Evolutionary conservation across 805 yeast species (phyloP), one percentile per base, ranked within the genome.

Genomic region (Candida hispaniensis): DNA sequence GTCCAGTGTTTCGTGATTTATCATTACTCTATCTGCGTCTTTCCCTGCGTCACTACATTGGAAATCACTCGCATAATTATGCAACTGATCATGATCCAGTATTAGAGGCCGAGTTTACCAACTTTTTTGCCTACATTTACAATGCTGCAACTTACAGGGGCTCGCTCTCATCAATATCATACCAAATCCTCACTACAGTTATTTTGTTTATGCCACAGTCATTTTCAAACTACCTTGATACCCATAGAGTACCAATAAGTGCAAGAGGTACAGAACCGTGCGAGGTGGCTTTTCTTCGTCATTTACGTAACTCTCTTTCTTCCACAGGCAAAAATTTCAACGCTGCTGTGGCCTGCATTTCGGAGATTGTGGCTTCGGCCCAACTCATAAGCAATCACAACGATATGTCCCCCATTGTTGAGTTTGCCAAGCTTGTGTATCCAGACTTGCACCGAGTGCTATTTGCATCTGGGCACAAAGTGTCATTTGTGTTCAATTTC

Each of bases 301-400:
- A 32, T 8, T 18, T 32, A 16, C 23, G 24, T 14, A 32, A 32
- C 22, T 18, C 23, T n/a, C 36, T 32, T 28, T 23, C 23, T 4
- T 32, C 36, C 17, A 32, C 28, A 18, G 36, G 36, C 21, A 32
- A 32, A 28, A 23, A 27, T n/a, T 32, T 32, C 23, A 17, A 20
- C 4, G 24, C 24, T 3, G 27, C 36, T 7, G 36, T 32, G n/a
- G 18, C 36, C 6, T 32, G 36, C 11, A 23, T 32, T 1, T 32
- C 28, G 3, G 36, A 32, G 36, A 32, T 32, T 32, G 36, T 32
- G n/a, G 16, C 36, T 3, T 23, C 28, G 10, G 36, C 36, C n/a
- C 36, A 32, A 18, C 28, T 32, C 22, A 23, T 32, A 4, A 23
- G 36, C 28, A 27, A 32, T 17, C 24, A 32, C 28, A 32, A 32